Evolutionary conservation across 306 rosid species (phyloP), one percentile per base, ranked within the genome.

Genomic region (Benincasa hispida): DNA sequence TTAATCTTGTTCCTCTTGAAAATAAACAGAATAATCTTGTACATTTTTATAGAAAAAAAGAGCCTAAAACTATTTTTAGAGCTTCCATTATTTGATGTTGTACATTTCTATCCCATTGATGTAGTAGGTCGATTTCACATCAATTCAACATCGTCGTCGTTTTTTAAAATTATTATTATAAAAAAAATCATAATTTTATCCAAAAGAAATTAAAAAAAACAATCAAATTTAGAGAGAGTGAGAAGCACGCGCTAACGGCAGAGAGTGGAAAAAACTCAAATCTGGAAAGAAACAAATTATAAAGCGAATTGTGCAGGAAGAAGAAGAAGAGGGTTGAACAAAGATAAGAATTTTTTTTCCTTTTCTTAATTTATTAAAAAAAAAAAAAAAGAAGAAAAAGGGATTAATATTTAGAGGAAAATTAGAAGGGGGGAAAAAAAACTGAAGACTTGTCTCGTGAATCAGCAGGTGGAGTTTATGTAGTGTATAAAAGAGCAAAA

Each of bases 371-470:
- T 45, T 45, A 45, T 45, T 10, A 3, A 45, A 39, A 13, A 14
- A 8, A 13, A 28, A 25, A 17, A 1, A 17, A 9, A 7, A 47
- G 13, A 14, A 5, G 17, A 17, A 8, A 27, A 14, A 19, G 8
- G 28, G 11, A 0, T 54, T 54, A 28, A 54, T 60, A 73, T 18
- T 32, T 32, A 48, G 47, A 15, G 24, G 18, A 30, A 57, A 35
- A 72, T 3, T n/a, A 10, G 11, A 61, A 62, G 3, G 6, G 14
- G 51, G 62, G 54, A 18, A 47, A 18, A 24, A 76, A 90, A 79
- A 32, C 59, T 76, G 76, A 78, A 87, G 78, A 32, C 62, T 78
- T 84, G 92, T 86, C 90, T 87, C 89, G 98, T 93, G 97, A 93
- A 87, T 87, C 79, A 77, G 92, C 91, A 88, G 92, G 91, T 77